These are phyloP conservation scores for Fremontodendron californicum DNA, from an alignment of 345 rosid genomes.

Conservation along the genomic window DNA sequence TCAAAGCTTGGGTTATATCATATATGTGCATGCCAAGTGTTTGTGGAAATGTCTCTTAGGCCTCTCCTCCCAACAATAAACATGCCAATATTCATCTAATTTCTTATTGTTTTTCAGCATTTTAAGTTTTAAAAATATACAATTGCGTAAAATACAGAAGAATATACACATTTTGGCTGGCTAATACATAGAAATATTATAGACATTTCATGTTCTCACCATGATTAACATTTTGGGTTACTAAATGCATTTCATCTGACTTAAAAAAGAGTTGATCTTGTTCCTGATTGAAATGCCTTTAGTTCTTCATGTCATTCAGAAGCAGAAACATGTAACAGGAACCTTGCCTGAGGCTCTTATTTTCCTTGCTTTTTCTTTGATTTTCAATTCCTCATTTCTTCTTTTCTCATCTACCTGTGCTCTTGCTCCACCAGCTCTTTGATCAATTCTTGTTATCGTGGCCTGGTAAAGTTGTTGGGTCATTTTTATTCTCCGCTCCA, in stretches of 20 bases:
- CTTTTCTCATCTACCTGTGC: constrained; percentile 58
- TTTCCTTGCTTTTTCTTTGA: constrained; percentile 47
- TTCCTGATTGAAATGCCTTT: neutral
- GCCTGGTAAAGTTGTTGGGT: constrained; percentile 45
- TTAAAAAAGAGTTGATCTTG: neutral
- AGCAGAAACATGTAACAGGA: constrained; percentile 50
- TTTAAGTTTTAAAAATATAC: neutral
- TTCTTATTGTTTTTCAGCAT: neutral
- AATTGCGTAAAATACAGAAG: neutral
- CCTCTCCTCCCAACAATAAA: neutral
- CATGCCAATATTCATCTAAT: neutral
- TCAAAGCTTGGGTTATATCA: no score
- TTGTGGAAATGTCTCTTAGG: neutral
- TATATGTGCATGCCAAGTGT: neutral
- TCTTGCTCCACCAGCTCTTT: constrained; percentile 52
- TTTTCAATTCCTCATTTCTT: constrained; percentile 44
- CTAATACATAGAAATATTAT: neutral
- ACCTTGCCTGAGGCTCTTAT: constrained; percentile 37
- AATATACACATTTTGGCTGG: neutral
- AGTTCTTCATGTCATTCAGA: constrained; percentile 21
- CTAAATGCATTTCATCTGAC: neutral
- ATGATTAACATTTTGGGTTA: neutral
- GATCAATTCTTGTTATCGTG: constrained; percentile 54
- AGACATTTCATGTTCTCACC: neutral
- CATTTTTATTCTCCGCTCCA: constrained; percentile 48